phyloP scores from a whole-genome alignment of 2,329 filamentous ascomycete species.

The Tolypocladium sp. region DNA sequence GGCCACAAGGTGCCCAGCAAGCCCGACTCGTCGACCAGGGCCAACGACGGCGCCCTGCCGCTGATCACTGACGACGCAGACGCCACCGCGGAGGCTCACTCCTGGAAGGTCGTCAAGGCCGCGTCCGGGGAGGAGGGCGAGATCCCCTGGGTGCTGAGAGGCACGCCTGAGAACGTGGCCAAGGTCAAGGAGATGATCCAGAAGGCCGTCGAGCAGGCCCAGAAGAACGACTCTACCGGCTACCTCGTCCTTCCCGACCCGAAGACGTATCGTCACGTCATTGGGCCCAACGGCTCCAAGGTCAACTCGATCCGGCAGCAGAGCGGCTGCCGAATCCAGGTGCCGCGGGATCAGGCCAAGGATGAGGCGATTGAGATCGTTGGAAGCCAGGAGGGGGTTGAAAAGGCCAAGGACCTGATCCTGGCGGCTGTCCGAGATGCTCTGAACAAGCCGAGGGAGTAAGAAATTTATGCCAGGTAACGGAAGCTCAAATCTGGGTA shows the following conservation, averaged over 20 bases:
- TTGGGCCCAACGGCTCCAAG: constrained; percentile 80
- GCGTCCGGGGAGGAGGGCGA: constrained; percentile 54
- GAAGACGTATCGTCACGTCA: constrained; percentile 78
- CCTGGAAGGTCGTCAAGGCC: constrained; percentile 71
- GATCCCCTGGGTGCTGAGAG: constrained; percentile 85
- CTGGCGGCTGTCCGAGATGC: constrained; percentile 69
- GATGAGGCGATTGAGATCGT: constrained; percentile 85
- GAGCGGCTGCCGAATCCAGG: constrained; percentile 88
- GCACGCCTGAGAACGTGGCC: constrained; percentile 65
- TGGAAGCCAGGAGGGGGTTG: constrained; percentile 69
- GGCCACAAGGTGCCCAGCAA: constrained; percentile 69
- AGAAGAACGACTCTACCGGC: constrained; percentile 63
- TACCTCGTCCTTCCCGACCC: constrained; percentile 89
- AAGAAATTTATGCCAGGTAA: not conserved
- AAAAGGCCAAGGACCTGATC: constrained; percentile 83
- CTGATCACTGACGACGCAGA: constrained; percentile 83
- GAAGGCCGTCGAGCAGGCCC: constrained; percentile 62
- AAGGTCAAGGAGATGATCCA: constrained; percentile 72
- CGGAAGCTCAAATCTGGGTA: not conserved
- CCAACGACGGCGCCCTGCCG: constrained; percentile 60
- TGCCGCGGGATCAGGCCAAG: constrained; percentile 68
- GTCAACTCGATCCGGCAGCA: constrained; percentile 90
- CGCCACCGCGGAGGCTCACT: constrained; percentile 56
- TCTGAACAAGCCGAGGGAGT: constrained; percentile 23
- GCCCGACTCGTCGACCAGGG: constrained; percentile 44